Evolutionary conservation across 805 yeast species (phyloP).

Genomic region (Isabelozyma gotoi): DNA sequence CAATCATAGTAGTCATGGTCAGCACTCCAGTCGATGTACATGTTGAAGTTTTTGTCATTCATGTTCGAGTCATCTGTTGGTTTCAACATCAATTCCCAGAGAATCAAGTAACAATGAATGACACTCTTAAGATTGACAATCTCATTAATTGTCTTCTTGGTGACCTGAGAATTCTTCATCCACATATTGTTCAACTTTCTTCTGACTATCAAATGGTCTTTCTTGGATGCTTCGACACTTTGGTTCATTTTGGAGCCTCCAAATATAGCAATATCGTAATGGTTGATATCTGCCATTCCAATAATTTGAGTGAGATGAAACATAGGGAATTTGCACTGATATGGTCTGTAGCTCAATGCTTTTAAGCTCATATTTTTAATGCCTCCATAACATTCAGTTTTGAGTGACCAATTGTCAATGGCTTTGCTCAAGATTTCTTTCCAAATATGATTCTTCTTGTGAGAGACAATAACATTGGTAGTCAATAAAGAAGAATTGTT

Average conservation of each 20-base stretch:
- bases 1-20: constrained; percentile 36
- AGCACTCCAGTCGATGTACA: constrained; percentile 26
- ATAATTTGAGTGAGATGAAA: constrained; percentile 74
- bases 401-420: constrained; percentile 66
- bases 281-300: constrained; percentile 59
- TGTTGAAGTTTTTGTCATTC: constrained; percentile 1
- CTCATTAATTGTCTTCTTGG: constrained; percentile 19
- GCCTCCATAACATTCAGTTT: constrained; percentile 21
- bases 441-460: constrained; percentile 51
- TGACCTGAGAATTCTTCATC: constrained; percentile 13
- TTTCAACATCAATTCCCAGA: constrained; percentile 38
- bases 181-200: constrained; percentile 33
- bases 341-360: constrained; percentile 22
- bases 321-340: constrained; percentile 62
- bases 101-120: constrained; percentile 37
- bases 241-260: constrained; percentile 84
- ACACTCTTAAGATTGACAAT: constrained; percentile 33
- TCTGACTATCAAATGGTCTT: constrained; percentile 34
- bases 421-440: constrained; percentile 68
- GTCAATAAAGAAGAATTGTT: constrained; percentile 45
- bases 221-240: constrained; percentile 41
- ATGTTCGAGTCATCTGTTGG: constrained; percentile 18
- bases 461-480: constrained; percentile 12
- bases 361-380: not conserved
- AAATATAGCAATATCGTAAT: constrained; percentile 73